Evolutionary conservation across 257 asterid genomes (phyloP).

Genomic region (Solanum medicagineum): DNA sequence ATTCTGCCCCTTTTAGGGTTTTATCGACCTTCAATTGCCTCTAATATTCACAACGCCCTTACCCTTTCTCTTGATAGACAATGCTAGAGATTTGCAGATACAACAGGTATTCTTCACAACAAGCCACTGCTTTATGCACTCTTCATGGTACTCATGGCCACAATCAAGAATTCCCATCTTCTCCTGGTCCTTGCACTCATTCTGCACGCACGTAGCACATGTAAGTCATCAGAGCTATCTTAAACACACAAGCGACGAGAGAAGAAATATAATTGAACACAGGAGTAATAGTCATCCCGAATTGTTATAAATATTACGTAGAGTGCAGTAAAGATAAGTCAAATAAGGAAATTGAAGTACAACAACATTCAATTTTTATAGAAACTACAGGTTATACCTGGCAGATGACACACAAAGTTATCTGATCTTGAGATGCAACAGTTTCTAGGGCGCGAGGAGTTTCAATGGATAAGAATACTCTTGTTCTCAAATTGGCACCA

Average conservation of each 20-base stretch:
- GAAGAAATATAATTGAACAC: neutral
- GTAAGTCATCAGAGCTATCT: neutral
- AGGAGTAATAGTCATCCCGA: neutral
- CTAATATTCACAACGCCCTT: slow-evolving; percentile 1
- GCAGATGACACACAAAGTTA: slow-evolving; percentile 54
- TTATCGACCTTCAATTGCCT: neutral
- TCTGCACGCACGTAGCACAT: slow-evolving; percentile 15
- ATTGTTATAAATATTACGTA: neutral
- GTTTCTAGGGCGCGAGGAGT: slow-evolving; percentile 18
- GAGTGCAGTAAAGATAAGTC: neutral
- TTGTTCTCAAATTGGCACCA: slow-evolving; percentile 33
- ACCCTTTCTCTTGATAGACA: slow-evolving; percentile 22
- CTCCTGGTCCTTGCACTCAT: slow-evolving; percentile 37
- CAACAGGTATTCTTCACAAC: slow-evolving; percentile 54
- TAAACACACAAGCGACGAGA: neutral
- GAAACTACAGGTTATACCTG: slow-evolving; percentile 35
- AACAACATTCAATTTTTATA: neutral
- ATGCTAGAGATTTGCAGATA: slow-evolving; percentile 64
- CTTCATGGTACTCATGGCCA: slow-evolving; percentile 64
- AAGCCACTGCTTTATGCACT: slow-evolving; percentile 64
- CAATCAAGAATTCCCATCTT: slow-evolving; percentile 45
- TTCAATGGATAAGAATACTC: slow-evolving; percentile 27
- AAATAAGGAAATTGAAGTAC: neutral
- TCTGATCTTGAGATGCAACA: slow-evolving; percentile 20
- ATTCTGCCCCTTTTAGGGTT: neutral